Evolutionary conservation across 1,139 yeast species (phyloP).

Genomic region (Hansenula sp.): DNA sequence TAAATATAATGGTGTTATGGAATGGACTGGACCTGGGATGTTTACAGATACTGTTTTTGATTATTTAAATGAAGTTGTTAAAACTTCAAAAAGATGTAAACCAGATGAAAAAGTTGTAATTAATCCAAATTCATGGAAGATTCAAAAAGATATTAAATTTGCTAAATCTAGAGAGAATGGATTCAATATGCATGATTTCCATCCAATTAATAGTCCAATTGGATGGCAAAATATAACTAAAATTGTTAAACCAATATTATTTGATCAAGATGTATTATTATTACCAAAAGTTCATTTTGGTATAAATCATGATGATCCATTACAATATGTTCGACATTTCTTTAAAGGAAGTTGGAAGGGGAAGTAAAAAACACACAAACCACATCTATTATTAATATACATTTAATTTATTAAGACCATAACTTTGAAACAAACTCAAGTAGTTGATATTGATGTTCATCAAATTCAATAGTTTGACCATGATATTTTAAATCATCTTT

Average conservation of each 20-base stretch:
- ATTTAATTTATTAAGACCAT: not conserved
- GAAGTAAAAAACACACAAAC: not conserved
- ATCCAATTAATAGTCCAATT: slow-evolving; percentile 3
- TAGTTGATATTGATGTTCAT: not conserved
- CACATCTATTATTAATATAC: not conserved
- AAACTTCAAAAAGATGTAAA: slow-evolving; percentile 22
- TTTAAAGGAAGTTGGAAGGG: slow-evolving; percentile 67
- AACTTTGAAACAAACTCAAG: slow-evolving; percentile 2
- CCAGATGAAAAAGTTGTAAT: slow-evolving; percentile 22
- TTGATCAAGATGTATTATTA: slow-evolving; percentile 10
- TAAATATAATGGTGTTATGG: slow-evolving; percentile 37
- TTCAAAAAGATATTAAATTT: slow-evolving; percentile 2
- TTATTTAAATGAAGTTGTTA: slow-evolving; percentile 33
- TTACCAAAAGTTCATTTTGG: slow-evolving; percentile 5
- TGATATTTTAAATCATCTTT: slow-evolving; percentile 6
- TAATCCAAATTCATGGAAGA: slow-evolving; percentile 17
- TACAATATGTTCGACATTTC: slow-evolving; percentile 51
- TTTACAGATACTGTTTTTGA: slow-evolving; percentile 55
- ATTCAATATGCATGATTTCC: slow-evolving; percentile 4
- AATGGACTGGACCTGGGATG: slow-evolving; percentile 57
- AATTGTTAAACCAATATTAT: slow-evolving; percentile 8
- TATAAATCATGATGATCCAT: not conserved
- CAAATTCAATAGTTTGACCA: slow-evolving; percentile 7
- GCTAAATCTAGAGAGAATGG: slow-evolving; percentile 4
- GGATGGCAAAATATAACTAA: slow-evolving; percentile 17